Evolutionary conservation across 2,329 filamentous ascomycete genomes (phyloP), one percentile per base, ranked within the genome.

Genomic region (Talaromyces sp.): DNA sequence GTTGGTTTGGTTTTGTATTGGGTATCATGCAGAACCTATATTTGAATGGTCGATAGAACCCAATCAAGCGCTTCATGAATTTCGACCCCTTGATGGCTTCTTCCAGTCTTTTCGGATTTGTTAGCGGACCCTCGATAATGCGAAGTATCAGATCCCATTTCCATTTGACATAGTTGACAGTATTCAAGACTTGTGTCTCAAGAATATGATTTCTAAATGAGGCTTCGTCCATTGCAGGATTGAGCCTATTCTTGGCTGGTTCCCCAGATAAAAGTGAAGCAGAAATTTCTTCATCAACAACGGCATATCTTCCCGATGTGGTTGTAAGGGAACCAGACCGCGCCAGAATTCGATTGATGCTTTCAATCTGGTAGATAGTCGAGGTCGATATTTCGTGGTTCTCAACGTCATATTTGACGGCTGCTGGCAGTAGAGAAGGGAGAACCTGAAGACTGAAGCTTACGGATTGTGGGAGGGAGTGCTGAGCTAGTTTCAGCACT

Each of bases 291-390:
- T 80, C 78, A 54, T 78, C 77, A 67, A 79, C 75, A 67, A 79
- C 75, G 43, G 74, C 76, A 57, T 81, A 79, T 65, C 77, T 75
- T 62, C 79, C 80, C 3, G 76, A 70, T 33, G 73, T 73, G 60
- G 74, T 73, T 35, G 77, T 70, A 43, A 78, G 72, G n/a, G 81
- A 80, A 6, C 87, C 86, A 57, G 92, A 96, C 65, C 93, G 86
- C 74, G 96, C 96, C 15, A 99, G 81, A 0, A 93, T 98, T 68
- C 92, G 88, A 76, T 94, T 99, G 69, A 99, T 93, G 74, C 94
- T 97, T 79, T 97, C 97, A 62, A 99, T 96, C 75, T 98, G 95
- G 73, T 98, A 99, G 13, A 99, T 92, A 19, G 96, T 96, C 8
- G 92, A 89, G 8, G 92, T 93, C 7, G 94, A 92, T 64, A 90